phyloP scores from a whole-genome alignment of 2,329 filamentous ascomycete species.

The Setomelanomma holmii region DNA sequence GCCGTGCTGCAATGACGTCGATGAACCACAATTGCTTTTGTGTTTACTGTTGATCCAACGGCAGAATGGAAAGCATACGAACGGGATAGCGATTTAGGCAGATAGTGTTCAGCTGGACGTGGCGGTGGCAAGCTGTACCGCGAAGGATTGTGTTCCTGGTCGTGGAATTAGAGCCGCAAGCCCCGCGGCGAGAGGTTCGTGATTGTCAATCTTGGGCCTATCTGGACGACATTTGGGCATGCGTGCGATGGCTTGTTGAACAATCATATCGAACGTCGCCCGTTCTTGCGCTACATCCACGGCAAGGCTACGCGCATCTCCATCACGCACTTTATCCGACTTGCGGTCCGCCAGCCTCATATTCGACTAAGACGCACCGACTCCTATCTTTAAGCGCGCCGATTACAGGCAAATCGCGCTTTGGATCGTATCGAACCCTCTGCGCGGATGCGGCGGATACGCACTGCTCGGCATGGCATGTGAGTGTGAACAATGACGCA shows the following conservation, averaged over 20 bases:
- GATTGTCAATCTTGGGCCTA: not conserved
- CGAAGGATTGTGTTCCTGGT: not conserved
- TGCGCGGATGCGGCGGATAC: not conserved
- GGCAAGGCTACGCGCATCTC: too few species aligned
- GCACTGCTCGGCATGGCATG: not conserved
- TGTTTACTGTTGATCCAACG: not conserved
- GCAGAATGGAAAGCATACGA: not conserved
- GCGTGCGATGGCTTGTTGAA: too few species aligned
- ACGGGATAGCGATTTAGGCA: too few species aligned
- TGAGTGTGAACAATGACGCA: not conserved
- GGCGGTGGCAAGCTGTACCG: not conserved
- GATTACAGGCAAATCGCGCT: not conserved
- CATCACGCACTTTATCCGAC: too few species aligned
- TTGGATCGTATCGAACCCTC: not conserved
- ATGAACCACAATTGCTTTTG: not conserved
- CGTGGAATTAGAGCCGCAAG: not conserved
- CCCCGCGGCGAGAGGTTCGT: not conserved
- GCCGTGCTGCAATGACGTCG: not conserved
- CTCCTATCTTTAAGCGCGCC: not conserved
- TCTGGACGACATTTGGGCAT: too few species aligned
- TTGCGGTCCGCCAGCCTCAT: not conserved
- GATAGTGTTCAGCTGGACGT: not conserved
- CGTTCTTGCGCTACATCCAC: too few species aligned
- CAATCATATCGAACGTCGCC: too few species aligned
- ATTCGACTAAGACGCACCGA: not conserved